These are phyloP conservation scores for Magnaporthiopsis rhizophila DNA, from an alignment of 2,329 filamentous ascomycete genomes.

Conservation along the genomic window DNA sequence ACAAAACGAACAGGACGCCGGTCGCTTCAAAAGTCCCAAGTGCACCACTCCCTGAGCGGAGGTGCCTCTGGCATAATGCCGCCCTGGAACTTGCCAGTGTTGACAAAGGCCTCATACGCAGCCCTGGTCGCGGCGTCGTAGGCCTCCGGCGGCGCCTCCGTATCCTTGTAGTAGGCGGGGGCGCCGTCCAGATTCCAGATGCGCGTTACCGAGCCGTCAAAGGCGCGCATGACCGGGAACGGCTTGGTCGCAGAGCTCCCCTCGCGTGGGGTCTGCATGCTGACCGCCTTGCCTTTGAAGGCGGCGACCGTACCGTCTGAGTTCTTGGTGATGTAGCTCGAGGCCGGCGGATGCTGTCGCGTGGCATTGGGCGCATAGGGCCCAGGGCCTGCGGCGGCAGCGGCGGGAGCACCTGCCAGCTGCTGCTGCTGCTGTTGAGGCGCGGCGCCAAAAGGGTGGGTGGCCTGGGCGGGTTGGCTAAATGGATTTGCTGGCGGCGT, in stretches of 20 bases:
- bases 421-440: conserved; percentile 3
- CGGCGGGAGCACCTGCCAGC: not conserved
- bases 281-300: conserved; percentile 24
- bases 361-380: conserved; percentile 19
- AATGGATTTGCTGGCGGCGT: conserved; percentile 10
- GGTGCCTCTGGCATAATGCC: conserved; percentile 69
- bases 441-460: not conserved
- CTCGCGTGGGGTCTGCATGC: conserved; percentile 30
- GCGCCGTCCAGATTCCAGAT: conserved; percentile 70
- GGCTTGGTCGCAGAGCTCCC: conserved; percentile 30
- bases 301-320: conserved; percentile 16
- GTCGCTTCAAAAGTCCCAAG: conserved; percentile 58
- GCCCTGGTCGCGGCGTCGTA: conserved; percentile 44
- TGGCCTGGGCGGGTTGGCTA: conserved; percentile 9
- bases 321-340: conserved; percentile 19
- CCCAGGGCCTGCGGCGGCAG: not conserved
- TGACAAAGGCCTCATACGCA: conserved; percentile 56
- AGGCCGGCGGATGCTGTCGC: conserved; percentile 22
- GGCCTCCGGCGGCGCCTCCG: conserved; percentile 39
- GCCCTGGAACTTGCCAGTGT: conserved; percentile 60
- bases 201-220: conserved; percentile 49
- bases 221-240: conserved; percentile 34
- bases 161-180: conserved; percentile 54
- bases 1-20: not conserved
- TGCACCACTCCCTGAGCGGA: conserved; percentile 67